phyloP scores from a whole-genome alignment of 768 basidiomycete genomes.

The Sistotremastrum niveocremeum region DNA sequence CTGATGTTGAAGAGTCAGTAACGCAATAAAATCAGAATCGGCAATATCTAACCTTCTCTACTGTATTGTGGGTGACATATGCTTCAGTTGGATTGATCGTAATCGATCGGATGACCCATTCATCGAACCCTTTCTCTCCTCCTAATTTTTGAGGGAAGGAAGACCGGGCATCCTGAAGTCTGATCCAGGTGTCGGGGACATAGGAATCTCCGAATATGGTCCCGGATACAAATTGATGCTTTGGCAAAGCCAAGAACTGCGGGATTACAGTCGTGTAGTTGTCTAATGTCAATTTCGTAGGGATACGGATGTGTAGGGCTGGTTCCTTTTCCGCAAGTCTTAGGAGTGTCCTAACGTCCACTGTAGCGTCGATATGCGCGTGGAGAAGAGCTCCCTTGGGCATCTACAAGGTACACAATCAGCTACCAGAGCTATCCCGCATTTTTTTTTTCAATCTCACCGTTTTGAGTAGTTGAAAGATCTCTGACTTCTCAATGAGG shows the following conservation, averaged over 20 bases:
- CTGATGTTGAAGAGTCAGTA: constrained; percentile 20
- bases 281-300: constrained; percentile 23
- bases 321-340: constrained; percentile 41
- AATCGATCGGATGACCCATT: constrained; percentile 45
- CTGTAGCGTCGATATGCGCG: constrained; percentile 62
- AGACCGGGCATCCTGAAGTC: constrained; percentile 37
- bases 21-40: not conserved
- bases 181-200: constrained; percentile 35
- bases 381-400: constrained; percentile 71
- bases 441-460: constrained; percentile 16
- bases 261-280: constrained; percentile 35
- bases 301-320: constrained; percentile 44
- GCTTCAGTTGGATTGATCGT: constrained; percentile 61
- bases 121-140: constrained; percentile 54
- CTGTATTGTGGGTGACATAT: constrained; percentile 59
- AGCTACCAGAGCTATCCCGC: not conserved
- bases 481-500: constrained; percentile 44
- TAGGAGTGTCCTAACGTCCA: constrained; percentile 39
- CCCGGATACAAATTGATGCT: constrained; percentile 7
- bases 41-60: constrained; percentile 35
- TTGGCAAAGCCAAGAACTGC: constrained; percentile 37
- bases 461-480: constrained; percentile 52
- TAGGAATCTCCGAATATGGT: constrained; percentile 21
- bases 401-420: constrained; percentile 32
- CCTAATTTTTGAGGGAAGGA: constrained; percentile 38